Base-by-base conservation (phyloP, 352 stramenopile genomes). In the Globisporangium lucens region DNA sequence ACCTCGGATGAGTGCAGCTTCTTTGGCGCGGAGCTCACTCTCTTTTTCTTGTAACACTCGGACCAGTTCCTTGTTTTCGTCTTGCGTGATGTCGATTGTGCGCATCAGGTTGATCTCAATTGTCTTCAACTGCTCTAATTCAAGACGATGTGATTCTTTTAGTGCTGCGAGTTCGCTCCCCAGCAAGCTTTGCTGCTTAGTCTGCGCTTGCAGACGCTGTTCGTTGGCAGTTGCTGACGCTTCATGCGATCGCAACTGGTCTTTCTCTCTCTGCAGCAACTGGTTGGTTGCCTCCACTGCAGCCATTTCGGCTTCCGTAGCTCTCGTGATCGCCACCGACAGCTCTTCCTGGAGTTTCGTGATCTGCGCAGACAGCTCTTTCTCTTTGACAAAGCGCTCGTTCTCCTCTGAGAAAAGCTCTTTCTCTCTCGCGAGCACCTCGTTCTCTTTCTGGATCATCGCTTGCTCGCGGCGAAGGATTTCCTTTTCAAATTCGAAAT, bases 401-500 rank as follows among this genome's bases (percentile, higher is more conserved):
- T 78, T 83, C 41, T 89, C 78, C 36, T 70, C 70, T 10, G 52
- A 46, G 12, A 87, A 65, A 7, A 83, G 73, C 0, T 5, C 36
- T 33, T 77, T 74, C 56, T 91, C 81, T 17, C 63, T 77, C 13
- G 74, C 67, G 17, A 84, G 43, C 27, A 83, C 57, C 3, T 65
- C 58, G 0, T 67, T 72, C 52, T 87, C 78, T 66, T 66, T 72
- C 55, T 78, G 63, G 0, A 66, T 47, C 9, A 87, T 52, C 15
- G 56, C 38, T 20, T 76, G 72, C 15, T 90, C 82, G 30, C 80
- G 79, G 6, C 68, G 64, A 0, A 87, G 46, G 7, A 89, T 68
- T 20, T 83, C 70, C 29, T 82, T 83, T 20, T 89, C 80, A 10
- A 81, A 57, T 64, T 89, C 75, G 3, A 82, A 24, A 2, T 89